These are phyloP conservation scores for Salicornia ramosissima DNA, from an alignment of 148 eudicot genomes.

Conservation along the genomic window DNA sequence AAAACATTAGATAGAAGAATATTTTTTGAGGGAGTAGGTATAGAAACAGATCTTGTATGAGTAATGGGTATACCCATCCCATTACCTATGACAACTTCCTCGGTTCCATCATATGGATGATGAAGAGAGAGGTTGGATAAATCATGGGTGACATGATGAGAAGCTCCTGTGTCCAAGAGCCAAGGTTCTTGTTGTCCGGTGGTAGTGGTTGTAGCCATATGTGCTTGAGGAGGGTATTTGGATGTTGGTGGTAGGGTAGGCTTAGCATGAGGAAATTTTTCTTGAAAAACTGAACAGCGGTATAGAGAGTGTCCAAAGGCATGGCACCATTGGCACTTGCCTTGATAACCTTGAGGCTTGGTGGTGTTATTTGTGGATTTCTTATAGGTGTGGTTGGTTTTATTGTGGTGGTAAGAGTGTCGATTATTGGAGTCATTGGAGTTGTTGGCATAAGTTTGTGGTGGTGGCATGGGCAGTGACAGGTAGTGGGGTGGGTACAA, in stretches of 20 bases:
- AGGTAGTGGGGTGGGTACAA: background rate
- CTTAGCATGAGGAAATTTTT: background rate
- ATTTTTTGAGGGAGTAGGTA: background rate
- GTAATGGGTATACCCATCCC: background rate
- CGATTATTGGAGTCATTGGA: background rate
- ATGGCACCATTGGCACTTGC: background rate
- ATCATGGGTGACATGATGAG: background rate
- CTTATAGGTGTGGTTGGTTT: background rate
- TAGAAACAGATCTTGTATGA: background rate
- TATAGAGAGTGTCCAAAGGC: background rate
- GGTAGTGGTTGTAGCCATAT: background rate
- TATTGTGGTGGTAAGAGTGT: background rate
- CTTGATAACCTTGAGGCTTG: background rate
- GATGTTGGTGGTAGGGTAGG: background rate
- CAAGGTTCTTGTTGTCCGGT: background rate
- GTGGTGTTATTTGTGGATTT: background rate
- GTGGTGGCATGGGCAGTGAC: background rate
- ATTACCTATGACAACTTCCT: background rate
- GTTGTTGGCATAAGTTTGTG: background rate
- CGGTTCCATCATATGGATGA: background rate
- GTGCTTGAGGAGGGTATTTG: background rate
- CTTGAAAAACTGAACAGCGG: background rate
- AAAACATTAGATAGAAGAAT: too few relatives aligned
- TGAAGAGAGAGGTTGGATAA: background rate
- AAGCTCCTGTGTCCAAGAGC: background rate